A percentile compares a stretch with the other conserved stretches of the same genome.
Evolutionary conservation across 1,284 basidiomycete species (phyloP).

Genomic region (Farysia itapuensis): DNA sequence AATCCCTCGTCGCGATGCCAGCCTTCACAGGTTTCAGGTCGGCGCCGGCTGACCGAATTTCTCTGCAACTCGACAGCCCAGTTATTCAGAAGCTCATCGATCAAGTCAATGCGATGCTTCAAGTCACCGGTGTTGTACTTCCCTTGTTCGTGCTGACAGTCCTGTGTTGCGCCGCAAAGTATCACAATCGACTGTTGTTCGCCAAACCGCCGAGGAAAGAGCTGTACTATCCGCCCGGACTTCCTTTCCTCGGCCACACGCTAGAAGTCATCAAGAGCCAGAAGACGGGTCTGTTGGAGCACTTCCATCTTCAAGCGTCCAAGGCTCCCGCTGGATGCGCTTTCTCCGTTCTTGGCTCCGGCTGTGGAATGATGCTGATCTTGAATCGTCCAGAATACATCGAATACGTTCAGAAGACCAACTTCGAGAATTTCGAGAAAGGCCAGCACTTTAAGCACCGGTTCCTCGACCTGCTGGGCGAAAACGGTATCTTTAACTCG

Average conservation of each 20-base stretch:
- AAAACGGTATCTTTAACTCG: slow-evolving; percentile 47
- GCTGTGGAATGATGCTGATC: slow-evolving; percentile 27
- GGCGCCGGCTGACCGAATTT: slow-evolving; percentile 8
- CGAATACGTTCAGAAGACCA: slow-evolving; percentile 55
- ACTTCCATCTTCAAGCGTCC: slow-evolving; percentile 5
- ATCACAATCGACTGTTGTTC: slow-evolving; percentile 27
- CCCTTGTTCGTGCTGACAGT: slow-evolving; percentile 13
- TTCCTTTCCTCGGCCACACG: slow-evolving; percentile 31
- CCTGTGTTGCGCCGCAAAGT: slow-evolving; percentile 18
- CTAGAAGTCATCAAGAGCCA: slow-evolving; percentile 6
- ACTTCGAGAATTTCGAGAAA: slow-evolving; percentile 54
- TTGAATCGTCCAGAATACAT: slow-evolving; percentile 47
- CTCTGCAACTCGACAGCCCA: slow-evolving; percentile 20
- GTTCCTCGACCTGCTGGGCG: slow-evolving; percentile 38
- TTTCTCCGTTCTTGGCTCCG: slow-evolving; percentile 8
- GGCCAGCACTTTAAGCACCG: slow-evolving; percentile 28
- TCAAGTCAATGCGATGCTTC: slow-evolving; percentile 5
- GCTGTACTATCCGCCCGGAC: slow-evolving; percentile 12
- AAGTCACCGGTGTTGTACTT: slow-evolving; percentile 8
- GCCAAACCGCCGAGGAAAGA: slow-evolving; percentile 18
- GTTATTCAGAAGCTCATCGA: slow-evolving; percentile 7
- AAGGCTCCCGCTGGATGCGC: slow-evolving; percentile 15
- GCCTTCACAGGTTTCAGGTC: slow-evolving; percentile 14
- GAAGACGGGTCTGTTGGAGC: slow-evolving; percentile 12
- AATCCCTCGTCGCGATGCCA: slow-evolving; percentile 18